phyloP scores from a whole-genome alignment of 306 rosid species.

The Datisca glomerata region DNA sequence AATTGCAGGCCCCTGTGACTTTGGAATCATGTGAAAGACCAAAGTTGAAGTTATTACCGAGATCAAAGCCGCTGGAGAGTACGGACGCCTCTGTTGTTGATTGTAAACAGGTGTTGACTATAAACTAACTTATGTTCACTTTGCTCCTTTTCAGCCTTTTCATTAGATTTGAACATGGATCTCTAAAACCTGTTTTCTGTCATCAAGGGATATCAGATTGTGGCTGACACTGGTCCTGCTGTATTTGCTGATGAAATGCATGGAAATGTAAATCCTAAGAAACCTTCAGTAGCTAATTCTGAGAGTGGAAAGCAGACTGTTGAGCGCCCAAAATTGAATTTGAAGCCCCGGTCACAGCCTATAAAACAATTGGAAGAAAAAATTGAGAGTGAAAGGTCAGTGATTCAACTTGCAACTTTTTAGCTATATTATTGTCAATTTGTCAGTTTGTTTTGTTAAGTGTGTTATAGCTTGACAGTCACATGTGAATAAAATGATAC shows the following conservation, averaged over 20 bases:
- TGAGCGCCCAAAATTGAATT: conserved; percentile 82
- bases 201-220: conserved; percentile 29
- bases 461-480: too few species aligned
- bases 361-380: conserved; percentile 40
- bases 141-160: too few species aligned
- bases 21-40: conserved; percentile 58
- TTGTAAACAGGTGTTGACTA: conserved; percentile 41
- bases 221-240: conserved; percentile 18
- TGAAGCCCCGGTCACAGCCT: conserved; percentile 74
- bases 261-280: conserved; percentile 33
- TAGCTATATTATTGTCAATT: too few species aligned
- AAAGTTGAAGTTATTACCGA: conserved; percentile 68
- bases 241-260: conserved; percentile 36
- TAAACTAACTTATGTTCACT: too few species aligned
- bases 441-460: too few species aligned
- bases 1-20: conserved; percentile 28
- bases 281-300: conserved; percentile 34
- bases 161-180: background rate
- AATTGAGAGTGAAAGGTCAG: conserved; percentile 66
- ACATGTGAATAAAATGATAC: too few species aligned
- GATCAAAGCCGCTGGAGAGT: conserved; percentile 45
- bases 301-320: conserved; percentile 52
- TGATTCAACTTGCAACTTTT: conserved; percentile 11
- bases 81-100: conserved; percentile 36
- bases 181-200: conserved; percentile 8